These are phyloP conservation scores for Macrophomina pseudophaseolina DNA, from an alignment of 2,329 filamentous ascomycete genomes.

Conservation along the genomic window DNA sequence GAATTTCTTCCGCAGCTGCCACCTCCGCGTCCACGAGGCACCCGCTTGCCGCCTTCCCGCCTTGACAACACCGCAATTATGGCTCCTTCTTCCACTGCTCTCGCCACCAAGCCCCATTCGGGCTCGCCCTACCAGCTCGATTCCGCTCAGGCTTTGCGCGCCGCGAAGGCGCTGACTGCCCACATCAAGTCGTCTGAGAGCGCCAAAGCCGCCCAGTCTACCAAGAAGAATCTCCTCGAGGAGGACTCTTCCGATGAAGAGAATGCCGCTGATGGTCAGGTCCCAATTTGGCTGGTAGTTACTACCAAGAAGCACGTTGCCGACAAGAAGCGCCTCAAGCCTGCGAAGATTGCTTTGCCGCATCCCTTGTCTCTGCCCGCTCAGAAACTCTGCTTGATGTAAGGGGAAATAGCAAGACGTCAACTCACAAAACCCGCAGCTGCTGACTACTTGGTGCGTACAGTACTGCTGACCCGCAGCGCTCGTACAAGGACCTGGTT, in stretches of 20 bases:
- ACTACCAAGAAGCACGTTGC: constrained; percentile 70
- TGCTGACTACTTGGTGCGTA: background rate
- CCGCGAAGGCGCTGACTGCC: constrained; percentile 63
- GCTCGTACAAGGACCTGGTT: constrained; percentile 88
- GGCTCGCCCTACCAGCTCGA: constrained; percentile 51
- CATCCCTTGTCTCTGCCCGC: constrained; percentile 16
- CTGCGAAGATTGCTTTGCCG: constrained; percentile 68
- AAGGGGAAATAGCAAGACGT: background rate
- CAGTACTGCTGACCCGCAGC: constrained; percentile 78
- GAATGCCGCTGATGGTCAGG: constrained; percentile 49
- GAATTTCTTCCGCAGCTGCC: constrained; percentile 9
- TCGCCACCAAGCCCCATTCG: constrained; percentile 44
- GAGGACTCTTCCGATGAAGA: constrained; percentile 47
- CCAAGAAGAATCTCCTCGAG: constrained; percentile 61
- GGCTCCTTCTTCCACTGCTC: constrained; percentile 39
- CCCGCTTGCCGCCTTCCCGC: background rate
- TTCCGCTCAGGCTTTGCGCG: constrained; percentile 60
- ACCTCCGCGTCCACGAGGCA: constrained; percentile 7
- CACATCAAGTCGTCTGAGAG: constrained; percentile 59
- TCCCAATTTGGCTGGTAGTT: constrained; percentile 65
- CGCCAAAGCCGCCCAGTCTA: constrained; percentile 54
- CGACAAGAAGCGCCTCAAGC: constrained; percentile 81
- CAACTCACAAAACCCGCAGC: background rate
- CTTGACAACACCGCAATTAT: constrained; percentile 27
- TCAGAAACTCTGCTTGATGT: constrained; percentile 24